Percentiles rank a stretch among this genome's conserved stretches.
These are phyloP conservation scores for Phaffomyces antillensis DNA, from an alignment of 805 yeast genomes.

Conservation along the genomic window DNA sequence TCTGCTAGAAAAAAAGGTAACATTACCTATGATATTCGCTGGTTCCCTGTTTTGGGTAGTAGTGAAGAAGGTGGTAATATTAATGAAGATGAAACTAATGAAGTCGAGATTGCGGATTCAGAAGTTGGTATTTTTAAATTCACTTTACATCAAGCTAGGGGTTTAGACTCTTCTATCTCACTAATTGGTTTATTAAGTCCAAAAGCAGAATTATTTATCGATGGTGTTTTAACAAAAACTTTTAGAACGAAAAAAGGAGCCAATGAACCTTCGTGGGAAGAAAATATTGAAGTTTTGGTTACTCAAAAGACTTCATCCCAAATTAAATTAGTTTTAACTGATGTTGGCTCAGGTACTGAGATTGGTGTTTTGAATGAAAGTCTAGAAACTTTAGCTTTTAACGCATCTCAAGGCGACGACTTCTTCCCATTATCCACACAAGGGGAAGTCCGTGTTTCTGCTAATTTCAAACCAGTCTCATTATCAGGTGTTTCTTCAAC, in stretches of 20 bases:
- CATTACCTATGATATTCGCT: constrained; percentile 46
- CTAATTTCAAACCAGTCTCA: constrained; percentile 66
- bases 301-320: constrained; percentile 52
- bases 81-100: constrained; percentile 23
- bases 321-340: constrained; percentile 52
- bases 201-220: constrained; percentile 58
- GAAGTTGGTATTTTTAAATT: constrained; percentile 71
- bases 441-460: constrained; percentile 48
- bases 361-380: constrained; percentile 52
- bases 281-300: constrained; percentile 52
- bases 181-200: constrained; percentile 44
- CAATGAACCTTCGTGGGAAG: constrained; percentile 71
- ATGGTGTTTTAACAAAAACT: constrained; percentile 45
- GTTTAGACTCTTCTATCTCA: constrained; percentile 47
- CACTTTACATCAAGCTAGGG: constrained; percentile 51
- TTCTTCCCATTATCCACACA: constrained; percentile 43
- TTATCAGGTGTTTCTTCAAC: constrained; percentile 42
- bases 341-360: constrained; percentile 42
- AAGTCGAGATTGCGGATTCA: constrained; percentile 37
- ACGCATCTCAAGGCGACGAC: constrained; percentile 39
- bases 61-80: constrained; percentile 5
- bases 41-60: constrained; percentile 28
- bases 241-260: constrained; percentile 58
- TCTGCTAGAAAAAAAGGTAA: constrained; percentile 53
- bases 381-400: constrained; percentile 33